Base-by-base conservation (phyloP, 331 rosid genomes). In the Pyracantha coccinea region DNA sequence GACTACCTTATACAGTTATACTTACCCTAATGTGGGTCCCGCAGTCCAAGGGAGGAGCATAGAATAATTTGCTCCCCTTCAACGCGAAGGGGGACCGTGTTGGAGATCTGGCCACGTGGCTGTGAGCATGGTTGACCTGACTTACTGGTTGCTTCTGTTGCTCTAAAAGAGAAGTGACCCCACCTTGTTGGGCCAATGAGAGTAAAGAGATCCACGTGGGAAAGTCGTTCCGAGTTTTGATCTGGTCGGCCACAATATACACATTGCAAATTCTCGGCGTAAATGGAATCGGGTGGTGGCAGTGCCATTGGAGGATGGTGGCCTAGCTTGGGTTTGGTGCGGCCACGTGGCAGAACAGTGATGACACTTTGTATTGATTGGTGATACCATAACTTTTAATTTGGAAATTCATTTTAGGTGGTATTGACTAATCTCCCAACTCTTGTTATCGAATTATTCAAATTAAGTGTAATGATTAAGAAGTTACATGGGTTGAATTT, bases 121-220 rank as follows among this genome's bases (percentile, higher is more conserved):
- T 12, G 28, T 7, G 0, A 5, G 23, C 3, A 71, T 41, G 61
- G 83, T 86, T 82, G 87, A 80, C 87, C 57, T 7, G 20, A 29
- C 23, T 21, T 41, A 41, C 16, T 68, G 35, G 13, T 76, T 8
- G 59, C 68, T 52, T 69, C 73, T 41, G 72, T 53, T 61, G 53
- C 52, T 2, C 28, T 38, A 15, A 21, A 50, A 16, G 31, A 38
- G 20, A 20, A 8, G 12, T 4, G 38, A 28, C 7, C 2, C 82
- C 78, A 50, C 35, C 19, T 4, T 17, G 16, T 14, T 41, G n/a
- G 25, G 15, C 84, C 82, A 82, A 53, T 80, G 27, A 63, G 21
- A 20, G 45, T 38, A 66, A n/a, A 59, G 32, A 24, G 45, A 29
- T 69, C 77, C 87, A 84, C 84, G 80, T 82, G 83, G 74, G 77